Conservation (phyloP, 2,329 filamentous ascomycete genomes). For the Cercospora zeae-maydis region DNA sequence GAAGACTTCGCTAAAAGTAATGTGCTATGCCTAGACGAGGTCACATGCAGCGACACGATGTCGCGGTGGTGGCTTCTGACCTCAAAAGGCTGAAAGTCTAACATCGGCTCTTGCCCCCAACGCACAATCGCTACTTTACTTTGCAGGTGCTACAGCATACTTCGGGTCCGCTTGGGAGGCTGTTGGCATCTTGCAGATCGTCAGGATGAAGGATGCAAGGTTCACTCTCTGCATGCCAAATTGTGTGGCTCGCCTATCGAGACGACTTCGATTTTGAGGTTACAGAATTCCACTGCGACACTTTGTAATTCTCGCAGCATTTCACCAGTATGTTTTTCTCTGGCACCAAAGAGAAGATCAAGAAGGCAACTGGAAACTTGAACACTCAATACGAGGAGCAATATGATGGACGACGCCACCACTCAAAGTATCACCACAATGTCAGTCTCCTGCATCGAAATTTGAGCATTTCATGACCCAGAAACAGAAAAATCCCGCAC, state of each 20-base stretch:
- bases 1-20: not conserved
- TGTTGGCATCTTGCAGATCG: not conserved
- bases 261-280: not conserved
- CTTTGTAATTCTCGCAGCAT: not conserved
- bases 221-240: not conserved
- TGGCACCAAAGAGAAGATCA: not conserved
- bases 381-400: not conserved
- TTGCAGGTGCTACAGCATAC: not conserved
- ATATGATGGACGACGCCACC: not conserved
- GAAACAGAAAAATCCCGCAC: not conserved
- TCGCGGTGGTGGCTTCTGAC: not conserved
- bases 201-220: not conserved
- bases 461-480: not conserved
- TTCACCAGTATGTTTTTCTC: not conserved
- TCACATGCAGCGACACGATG: not conserved
- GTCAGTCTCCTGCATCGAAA: not conserved
- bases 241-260: not conserved
- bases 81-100: not conserved
- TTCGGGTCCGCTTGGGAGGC: not conserved
- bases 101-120: not conserved
- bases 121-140: not conserved
- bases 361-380: not conserved
- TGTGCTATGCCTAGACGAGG: not conserved
- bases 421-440: not conserved
- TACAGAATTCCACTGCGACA: not conserved